These are phyloP conservation scores for Alternaria brassicae DNA, from an alignment of 2,329 filamentous ascomycete species.

Conservation along the genomic window DNA sequence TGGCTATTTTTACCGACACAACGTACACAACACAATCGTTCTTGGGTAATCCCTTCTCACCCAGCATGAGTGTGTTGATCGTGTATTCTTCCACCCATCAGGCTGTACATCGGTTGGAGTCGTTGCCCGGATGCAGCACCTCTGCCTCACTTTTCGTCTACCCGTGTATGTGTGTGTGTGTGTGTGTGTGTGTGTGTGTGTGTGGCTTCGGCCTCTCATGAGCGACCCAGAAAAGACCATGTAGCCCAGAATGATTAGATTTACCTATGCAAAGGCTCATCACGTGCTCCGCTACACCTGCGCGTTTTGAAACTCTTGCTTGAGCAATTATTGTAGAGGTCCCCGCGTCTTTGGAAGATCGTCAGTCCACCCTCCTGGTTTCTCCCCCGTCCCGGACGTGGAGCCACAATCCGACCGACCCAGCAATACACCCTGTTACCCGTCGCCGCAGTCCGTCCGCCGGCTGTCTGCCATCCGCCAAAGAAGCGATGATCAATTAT, in stretches of 20 bases:
- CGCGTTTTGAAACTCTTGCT: background rate
- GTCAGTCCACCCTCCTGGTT: background rate
- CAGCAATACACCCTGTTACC: constrained; percentile 2
- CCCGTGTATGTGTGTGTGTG: too few species aligned
- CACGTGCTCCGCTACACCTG: constrained; percentile 1
- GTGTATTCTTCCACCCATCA: background rate
- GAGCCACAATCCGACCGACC: background rate
- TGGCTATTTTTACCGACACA: constrained; percentile 8
- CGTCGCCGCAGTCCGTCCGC: constrained; percentile 2
- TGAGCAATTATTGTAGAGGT: background rate
- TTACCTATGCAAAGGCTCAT: background rate
- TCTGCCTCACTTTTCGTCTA: background rate
- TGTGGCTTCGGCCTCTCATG: background rate
- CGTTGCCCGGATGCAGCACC: background rate
- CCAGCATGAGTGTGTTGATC: background rate
- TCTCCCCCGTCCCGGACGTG: background rate
- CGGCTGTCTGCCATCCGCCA: constrained; percentile 1
- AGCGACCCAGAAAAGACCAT: background rate
- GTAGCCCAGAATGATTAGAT: background rate
- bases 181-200: too few species aligned
- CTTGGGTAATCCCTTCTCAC: background rate
- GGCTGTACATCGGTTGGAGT: constrained; percentile 2
- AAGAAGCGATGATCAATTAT: constrained; percentile 1
- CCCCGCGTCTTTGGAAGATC: constrained; percentile 1
- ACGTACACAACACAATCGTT: background rate